These are phyloP conservation scores for Fusarium sp. DNA, from an alignment of 2,329 filamentous ascomycete genomes.

Conservation along the genomic window DNA sequence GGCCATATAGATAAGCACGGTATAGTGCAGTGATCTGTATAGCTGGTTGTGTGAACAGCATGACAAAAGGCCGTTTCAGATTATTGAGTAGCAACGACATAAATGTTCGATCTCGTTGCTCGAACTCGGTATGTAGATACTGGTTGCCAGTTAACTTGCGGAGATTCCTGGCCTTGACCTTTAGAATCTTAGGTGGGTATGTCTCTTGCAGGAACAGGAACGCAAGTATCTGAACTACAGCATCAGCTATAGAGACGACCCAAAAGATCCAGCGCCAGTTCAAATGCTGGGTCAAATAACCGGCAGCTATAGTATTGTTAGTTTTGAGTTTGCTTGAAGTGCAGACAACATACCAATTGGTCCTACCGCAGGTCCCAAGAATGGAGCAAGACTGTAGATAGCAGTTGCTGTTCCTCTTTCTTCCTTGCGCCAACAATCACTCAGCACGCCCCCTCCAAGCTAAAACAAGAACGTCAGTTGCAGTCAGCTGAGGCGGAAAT, in stretches of 20 bases:
- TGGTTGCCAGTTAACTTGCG: constrained; percentile 47
- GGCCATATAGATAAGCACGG: constrained; percentile 62
- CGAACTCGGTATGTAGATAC: constrained; percentile 45
- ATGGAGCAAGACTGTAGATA: constrained; percentile 54
- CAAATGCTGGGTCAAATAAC: constrained; percentile 52
- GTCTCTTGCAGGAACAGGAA: constrained; percentile 56
- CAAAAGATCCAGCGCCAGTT: constrained; percentile 61
- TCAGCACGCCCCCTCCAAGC: constrained; percentile 59
- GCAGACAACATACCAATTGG: constrained; percentile 49
- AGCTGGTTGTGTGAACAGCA: constrained; percentile 62
- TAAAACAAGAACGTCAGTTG: constrained; percentile 10
- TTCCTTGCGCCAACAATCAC: constrained; percentile 60
- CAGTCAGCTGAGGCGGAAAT: rapidly evolving
- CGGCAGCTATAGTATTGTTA: constrained; percentile 45
- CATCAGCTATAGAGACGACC: constrained; percentile 54
- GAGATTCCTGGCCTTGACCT: constrained; percentile 44
- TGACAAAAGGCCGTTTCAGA: constrained; percentile 59
- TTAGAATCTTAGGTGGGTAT: constrained; percentile 50
- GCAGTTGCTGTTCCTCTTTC: constrained; percentile 51
- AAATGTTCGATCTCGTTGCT: constrained; percentile 44
- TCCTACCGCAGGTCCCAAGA: constrained; percentile 57
- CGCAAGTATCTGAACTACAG: constrained; percentile 49
- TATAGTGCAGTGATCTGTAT: constrained; percentile 62
- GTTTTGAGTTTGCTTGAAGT: neutral
- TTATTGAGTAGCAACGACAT: constrained; percentile 44